phyloP scores from a whole-genome alignment of 805 yeast genomes.

The Phaffomyces thermotolerans region DNA sequence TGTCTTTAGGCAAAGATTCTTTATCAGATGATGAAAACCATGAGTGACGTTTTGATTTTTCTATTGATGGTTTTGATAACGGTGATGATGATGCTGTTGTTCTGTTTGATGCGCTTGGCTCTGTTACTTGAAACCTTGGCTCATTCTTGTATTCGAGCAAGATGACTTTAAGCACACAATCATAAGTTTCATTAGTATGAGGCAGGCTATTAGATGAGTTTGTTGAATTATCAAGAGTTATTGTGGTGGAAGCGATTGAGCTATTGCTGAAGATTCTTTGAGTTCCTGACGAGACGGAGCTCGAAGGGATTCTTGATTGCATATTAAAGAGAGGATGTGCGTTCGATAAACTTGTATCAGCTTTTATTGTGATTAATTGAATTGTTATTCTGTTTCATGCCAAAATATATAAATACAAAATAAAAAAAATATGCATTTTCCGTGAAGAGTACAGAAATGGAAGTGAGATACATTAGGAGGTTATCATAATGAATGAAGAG shows the following conservation, averaged over 20 bases:
- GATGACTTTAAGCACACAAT: conserved; percentile 45
- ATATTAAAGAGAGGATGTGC: too few relatives aligned
- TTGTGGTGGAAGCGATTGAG: conserved; percentile 10
- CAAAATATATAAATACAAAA: too few relatives aligned
- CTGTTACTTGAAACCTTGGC: conserved; percentile 43
- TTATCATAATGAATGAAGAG: too few relatives aligned
- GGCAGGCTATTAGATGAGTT: conserved; percentile 1
- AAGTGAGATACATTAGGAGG: too few relatives aligned
- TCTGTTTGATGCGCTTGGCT: conserved; percentile 3
- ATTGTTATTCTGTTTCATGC: too few relatives aligned
- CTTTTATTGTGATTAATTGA: too few relatives aligned
- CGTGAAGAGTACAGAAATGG: too few relatives aligned
- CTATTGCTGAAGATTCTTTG: conserved; percentile 6
- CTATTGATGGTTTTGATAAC: conserved; percentile 13
- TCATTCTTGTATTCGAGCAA: conserved; percentile 56
- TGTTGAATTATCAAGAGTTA: conserved; percentile 5
- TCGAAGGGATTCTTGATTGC: background rate
- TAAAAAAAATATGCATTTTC: too few relatives aligned
- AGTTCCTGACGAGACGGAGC: background rate
- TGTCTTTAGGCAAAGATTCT: conserved; percentile 30
- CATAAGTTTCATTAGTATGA: conserved; percentile 32
- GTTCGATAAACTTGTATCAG: too few relatives aligned
- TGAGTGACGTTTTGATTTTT: conserved; percentile 18
- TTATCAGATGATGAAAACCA: conserved; percentile 24
- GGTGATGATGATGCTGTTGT: conserved; percentile 9